A percentile compares a stretch with the other conserved stretches of the same genome.
Evolutionary conservation across 306 rosid species (phyloP).

Genomic region (Glycine soja): DNA sequence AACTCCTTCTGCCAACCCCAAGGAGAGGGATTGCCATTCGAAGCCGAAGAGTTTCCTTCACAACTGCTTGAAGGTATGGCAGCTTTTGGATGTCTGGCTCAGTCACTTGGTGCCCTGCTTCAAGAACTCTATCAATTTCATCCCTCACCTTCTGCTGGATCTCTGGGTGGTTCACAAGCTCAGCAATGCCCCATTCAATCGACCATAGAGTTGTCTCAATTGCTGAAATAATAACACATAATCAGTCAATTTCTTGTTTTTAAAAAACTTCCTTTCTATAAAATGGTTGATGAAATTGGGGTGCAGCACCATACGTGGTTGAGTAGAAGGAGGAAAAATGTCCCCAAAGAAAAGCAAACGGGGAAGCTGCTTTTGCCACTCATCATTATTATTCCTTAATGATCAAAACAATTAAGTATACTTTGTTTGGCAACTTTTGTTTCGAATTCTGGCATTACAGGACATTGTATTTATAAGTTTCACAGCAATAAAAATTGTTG

Average conservation of each 20-base stretch:
- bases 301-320: constrained; percentile 53
- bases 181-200: constrained; percentile 91
- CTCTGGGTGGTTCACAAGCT: constrained; percentile 85
- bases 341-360: constrained; percentile 55
- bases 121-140: constrained; percentile 71
- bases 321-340: constrained; percentile 48
- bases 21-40: constrained; percentile 88
- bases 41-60: constrained; percentile 80
- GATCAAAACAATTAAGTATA: constrained; percentile 31
- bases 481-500: constrained; percentile 17
- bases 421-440: constrained; percentile 23
- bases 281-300: too few relatives aligned
- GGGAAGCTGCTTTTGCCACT: constrained; percentile 27
- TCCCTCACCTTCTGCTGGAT: constrained; percentile 66
- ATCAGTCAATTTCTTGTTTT: too few relatives aligned
- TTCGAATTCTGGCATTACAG: constrained; percentile 20
- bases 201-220: constrained; percentile 94
- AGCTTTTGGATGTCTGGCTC: constrained; percentile 75
- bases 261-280: too few relatives aligned
- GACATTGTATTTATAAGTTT: constrained; percentile 33
- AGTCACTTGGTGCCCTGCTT: constrained; percentile 66
- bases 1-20: constrained; percentile 87
- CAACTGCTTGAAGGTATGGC: constrained; percentile 90
- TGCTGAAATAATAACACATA: constrained; percentile 55
- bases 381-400: constrained; percentile 49